Conservation (phyloP, 768 basidiomycete genomes). For the Lactarius evosmus region DNA sequence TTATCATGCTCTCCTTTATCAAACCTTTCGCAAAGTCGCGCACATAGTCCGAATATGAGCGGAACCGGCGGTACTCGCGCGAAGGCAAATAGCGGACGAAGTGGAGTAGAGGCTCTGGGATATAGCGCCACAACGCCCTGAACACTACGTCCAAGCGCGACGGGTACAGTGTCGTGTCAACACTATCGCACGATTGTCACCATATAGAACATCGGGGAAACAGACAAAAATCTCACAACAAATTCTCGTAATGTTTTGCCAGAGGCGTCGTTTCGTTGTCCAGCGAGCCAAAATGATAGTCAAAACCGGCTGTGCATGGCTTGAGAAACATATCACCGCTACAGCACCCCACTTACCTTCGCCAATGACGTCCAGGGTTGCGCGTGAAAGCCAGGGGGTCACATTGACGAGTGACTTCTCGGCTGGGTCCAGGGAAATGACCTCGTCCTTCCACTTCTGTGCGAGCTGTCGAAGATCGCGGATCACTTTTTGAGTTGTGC, state of each 20-base stretch:
- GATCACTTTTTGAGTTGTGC: constrained; percentile 1
- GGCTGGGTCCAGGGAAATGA: constrained; percentile 16
- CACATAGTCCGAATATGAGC: constrained; percentile 16
- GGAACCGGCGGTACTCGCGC: constrained; percentile 23
- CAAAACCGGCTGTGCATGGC: constrained; percentile 21
- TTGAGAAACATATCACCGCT: not conserved
- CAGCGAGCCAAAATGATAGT: constrained; percentile 23
- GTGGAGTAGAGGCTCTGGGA: constrained; percentile 21
- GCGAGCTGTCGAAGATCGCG: constrained; percentile 24
- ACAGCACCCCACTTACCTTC: constrained; percentile 24
- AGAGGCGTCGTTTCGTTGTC: constrained; percentile 16
- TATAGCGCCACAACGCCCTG: constrained; percentile 19
- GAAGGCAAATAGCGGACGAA: constrained; percentile 24
- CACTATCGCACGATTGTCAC: constrained; percentile 7
- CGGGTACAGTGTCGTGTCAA: constrained; percentile 26
- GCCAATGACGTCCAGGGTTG: constrained; percentile 32
- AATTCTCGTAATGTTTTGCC: constrained; percentile 14
- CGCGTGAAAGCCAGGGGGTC: constrained; percentile 29
- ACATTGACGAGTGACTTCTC: constrained; percentile 27
- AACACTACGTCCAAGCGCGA: constrained; percentile 21
- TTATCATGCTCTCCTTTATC: constrained; percentile 9
- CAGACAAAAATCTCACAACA: constrained; percentile 19
- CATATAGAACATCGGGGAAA: not conserved
- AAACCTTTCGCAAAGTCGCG: constrained; percentile 12
- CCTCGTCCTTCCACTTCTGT: constrained; percentile 33